Evolutionary conservation across 116 monocot genomes (phyloP).

Genomic region (Zostera marina): DNA sequence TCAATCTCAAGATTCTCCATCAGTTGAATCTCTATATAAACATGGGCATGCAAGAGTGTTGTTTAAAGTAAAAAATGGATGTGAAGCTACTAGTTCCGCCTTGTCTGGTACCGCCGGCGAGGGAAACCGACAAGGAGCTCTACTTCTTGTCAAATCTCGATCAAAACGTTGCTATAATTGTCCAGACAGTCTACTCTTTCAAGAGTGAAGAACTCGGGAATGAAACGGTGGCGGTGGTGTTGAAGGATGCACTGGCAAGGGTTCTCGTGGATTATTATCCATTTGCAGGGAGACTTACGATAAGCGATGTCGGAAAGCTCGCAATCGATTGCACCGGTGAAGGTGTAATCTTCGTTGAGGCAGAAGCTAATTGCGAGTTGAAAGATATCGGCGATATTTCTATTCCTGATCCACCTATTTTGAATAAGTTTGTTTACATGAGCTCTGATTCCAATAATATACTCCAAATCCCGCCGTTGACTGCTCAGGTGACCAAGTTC

Average conservation of each 20-base stretch:
- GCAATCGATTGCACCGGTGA: constrained; percentile 17
- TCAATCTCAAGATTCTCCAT: no score
- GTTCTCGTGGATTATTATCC: constrained; percentile 24
- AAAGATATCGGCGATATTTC: constrained; percentile 14
- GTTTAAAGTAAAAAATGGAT: no score
- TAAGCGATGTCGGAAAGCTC: constrained; percentile 14
- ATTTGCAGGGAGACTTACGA: constrained; percentile 16
- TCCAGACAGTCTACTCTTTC: constrained; percentile 23
- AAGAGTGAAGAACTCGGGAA: neutral
- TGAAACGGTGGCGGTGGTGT: constrained; percentile 6
- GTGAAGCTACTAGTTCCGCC: no score
- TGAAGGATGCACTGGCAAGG: constrained; percentile 13
- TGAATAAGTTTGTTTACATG: constrained; percentile 14
- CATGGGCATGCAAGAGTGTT: no score
- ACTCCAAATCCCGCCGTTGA: constrained; percentile 15
- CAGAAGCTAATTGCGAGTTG: constrained; percentile 8
- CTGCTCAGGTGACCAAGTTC: constrained; percentile 45
- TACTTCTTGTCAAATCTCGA: constrained; percentile 26
- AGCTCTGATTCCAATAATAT: constrained; percentile 11
- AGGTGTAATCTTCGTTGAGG: constrained; percentile 22
- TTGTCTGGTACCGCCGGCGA: constrained; percentile 8
- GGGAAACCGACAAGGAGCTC: constrained; percentile 8
- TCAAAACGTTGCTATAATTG: constrained; percentile 19
- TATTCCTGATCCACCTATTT: constrained; percentile 4
- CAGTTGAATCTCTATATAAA: no score